These are phyloP conservation scores for Solanum phureja DNA, from an alignment of 257 asterid species.

Conservation along the genomic window DNA sequence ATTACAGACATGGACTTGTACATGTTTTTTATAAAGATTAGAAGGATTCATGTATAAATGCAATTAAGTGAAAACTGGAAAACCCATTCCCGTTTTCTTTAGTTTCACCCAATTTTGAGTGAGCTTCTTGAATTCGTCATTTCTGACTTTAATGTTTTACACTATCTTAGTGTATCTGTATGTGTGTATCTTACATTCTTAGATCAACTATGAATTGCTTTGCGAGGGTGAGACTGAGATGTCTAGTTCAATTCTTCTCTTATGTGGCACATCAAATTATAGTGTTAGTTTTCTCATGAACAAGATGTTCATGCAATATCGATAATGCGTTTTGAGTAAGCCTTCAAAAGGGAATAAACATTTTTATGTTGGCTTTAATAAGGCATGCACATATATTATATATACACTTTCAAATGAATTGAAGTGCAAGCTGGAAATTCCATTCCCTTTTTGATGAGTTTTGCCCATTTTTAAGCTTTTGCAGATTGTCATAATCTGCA, in stretches of 20 bases:
- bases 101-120: neutral
- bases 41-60: neutral
- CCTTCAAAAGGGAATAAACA: neutral
- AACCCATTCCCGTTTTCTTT: neutral
- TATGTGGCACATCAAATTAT: neutral
- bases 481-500: neutral
- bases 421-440: neutral
- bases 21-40: neutral
- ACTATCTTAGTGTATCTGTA: neutral
- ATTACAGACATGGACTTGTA: neutral
- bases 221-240: neutral
- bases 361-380: neutral
- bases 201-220: neutral
- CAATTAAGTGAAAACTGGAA: neutral
- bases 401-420: neutral
- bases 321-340: neutral
- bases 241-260: neutral
- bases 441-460: neutral
- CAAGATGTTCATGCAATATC: neutral
- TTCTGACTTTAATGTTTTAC: neutral
- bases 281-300: neutral
- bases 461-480: neutral
- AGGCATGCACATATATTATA: neutral
- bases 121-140: neutral
- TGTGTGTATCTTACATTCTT: neutral